Evolutionary conservation across 768 basidiomycete species (phyloP).

Genomic region (Tylopilus sp.): DNA sequence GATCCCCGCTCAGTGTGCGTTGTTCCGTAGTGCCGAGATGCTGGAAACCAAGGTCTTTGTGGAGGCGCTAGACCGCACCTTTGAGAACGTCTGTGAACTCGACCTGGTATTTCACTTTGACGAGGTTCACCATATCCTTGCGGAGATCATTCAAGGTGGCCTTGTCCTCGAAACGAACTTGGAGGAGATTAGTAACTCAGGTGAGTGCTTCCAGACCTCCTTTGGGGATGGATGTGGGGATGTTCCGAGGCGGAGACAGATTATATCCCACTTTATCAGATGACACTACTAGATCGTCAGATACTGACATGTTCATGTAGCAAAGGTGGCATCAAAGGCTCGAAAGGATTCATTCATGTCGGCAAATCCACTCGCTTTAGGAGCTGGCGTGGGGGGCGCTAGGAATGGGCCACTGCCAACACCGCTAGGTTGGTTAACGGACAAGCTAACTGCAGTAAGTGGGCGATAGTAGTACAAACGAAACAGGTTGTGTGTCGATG

Average conservation of each 20-base stretch:
- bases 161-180: slow-evolving; percentile 94
- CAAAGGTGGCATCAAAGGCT: slow-evolving; percentile 64
- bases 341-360: slow-evolving; percentile 76
- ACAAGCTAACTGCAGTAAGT: slow-evolving; percentile 64
- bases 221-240: not conserved
- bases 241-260: too few species aligned
- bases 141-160: slow-evolving; percentile 97
- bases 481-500: too few species aligned
- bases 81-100: slow-evolving; percentile 97
- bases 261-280: not conserved
- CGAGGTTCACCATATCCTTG: slow-evolving; percentile 92
- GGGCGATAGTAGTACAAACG: slow-evolving; percentile 30
- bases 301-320: slow-evolving; percentile 38
- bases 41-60: slow-evolving; percentile 71
- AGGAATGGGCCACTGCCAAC: slow-evolving; percentile 61
- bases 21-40: not conserved
- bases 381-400: slow-evolving; percentile 56
- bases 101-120: slow-evolving; percentile 99
- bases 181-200: slow-evolving; percentile 72
- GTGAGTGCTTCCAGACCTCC: slow-evolving; percentile 40
- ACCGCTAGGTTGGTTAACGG: slow-evolving; percentile 78
- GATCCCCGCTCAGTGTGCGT: not conserved
- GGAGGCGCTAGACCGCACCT: slow-evolving; percentile 91
- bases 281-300: not conserved
- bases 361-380: slow-evolving; percentile 80